phyloP scores from a whole-genome alignment of 2,329 filamentous ascomycete species.

The Aspergillus sp. region DNA sequence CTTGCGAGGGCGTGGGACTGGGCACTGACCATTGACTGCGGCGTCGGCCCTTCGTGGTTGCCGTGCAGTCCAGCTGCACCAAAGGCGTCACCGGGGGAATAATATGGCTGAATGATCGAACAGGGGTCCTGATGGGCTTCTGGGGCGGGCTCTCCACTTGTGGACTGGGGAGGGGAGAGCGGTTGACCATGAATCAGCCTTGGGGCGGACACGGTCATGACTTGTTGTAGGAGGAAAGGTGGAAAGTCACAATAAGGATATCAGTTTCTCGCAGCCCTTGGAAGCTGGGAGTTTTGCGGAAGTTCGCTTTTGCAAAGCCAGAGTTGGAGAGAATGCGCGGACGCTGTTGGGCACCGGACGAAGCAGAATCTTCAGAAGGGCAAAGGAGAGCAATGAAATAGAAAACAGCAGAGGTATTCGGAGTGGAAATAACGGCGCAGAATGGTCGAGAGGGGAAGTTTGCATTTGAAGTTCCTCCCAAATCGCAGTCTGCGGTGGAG shows the following conservation, averaged over 20 bases:
- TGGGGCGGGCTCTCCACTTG: slow-evolving; percentile 18
- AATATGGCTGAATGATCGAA: slow-evolving; percentile 14
- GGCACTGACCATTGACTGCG: slow-evolving; percentile 21
- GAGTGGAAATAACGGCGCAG: neutral
- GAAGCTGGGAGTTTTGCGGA: neutral
- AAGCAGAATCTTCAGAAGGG: neutral
- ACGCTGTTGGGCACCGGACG: neutral
- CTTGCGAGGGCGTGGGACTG: neutral
- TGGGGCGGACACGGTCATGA: slow-evolving; percentile 9
- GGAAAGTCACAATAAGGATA: neutral
- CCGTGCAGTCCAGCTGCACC: slow-evolving; percentile 3
- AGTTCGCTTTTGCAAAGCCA: neutral
- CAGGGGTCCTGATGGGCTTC: slow-evolving; percentile 15
- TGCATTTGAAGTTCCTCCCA: neutral
- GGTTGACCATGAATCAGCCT: slow-evolving; percentile 20
- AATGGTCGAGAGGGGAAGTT: neutral
- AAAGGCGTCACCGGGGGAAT: slow-evolving; percentile 7
- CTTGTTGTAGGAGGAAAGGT: neutral
- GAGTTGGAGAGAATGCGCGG: neutral
- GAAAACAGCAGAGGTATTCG: neutral
- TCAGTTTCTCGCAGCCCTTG: neutral
- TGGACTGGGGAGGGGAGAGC: slow-evolving; percentile 30
- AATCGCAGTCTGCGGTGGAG: neutral
- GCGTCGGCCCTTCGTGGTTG: slow-evolving; percentile 7
- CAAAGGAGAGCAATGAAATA: neutral